These are phyloP conservation scores for Fonsecaea nubica DNA, from an alignment of 2,329 filamentous ascomycete species.

Conservation along the genomic window DNA sequence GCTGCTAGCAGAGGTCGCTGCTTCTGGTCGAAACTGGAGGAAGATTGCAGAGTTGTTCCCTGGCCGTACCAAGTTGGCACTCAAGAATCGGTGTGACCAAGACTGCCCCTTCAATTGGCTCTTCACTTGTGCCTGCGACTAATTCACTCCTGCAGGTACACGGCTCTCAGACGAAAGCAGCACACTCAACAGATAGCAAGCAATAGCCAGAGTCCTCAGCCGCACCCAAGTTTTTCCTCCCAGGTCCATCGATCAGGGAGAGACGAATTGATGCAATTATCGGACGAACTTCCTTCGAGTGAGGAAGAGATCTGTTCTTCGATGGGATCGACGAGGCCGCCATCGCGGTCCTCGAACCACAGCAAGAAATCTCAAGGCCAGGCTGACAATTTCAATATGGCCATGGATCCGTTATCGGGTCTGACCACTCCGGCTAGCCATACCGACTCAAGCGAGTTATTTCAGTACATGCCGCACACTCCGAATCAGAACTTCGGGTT, in stretches of 20 bases:
- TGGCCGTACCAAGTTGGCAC: slow-evolving; percentile 47
- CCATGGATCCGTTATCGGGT: not conserved
- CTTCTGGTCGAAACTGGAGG: slow-evolving; percentile 49
- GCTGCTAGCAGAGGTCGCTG: slow-evolving; percentile 45
- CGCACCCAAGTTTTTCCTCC: not conserved
- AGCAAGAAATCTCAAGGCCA: slow-evolving; percentile 2
- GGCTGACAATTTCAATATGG: not conserved
- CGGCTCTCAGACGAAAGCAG: slow-evolving; percentile 4
- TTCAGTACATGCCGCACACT: slow-evolving; percentile 2
- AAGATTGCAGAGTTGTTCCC: slow-evolving; percentile 48
- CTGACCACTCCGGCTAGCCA: not conserved
- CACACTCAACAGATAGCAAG: not conserved
- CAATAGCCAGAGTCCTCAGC: slow-evolving; percentile 2
- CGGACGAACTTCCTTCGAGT: slow-evolving; percentile 5
- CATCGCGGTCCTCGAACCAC: slow-evolving; percentile 1
- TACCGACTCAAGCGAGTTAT: not conserved
- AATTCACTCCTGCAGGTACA: not conserved
- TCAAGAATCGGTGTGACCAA: slow-evolving; percentile 47
- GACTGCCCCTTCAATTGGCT: not conserved
- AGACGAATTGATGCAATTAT: slow-evolving; percentile 12
- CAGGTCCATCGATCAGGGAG: not conserved
- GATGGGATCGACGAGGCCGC: slow-evolving; percentile 12
- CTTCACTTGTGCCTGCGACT: not conserved
- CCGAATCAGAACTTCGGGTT: slow-evolving; percentile 1
- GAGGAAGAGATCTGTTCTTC: slow-evolving; percentile 12